Evolutionary conservation across 306 rosid genomes (phyloP).

Genomic region (Vigna hirtella): DNA sequence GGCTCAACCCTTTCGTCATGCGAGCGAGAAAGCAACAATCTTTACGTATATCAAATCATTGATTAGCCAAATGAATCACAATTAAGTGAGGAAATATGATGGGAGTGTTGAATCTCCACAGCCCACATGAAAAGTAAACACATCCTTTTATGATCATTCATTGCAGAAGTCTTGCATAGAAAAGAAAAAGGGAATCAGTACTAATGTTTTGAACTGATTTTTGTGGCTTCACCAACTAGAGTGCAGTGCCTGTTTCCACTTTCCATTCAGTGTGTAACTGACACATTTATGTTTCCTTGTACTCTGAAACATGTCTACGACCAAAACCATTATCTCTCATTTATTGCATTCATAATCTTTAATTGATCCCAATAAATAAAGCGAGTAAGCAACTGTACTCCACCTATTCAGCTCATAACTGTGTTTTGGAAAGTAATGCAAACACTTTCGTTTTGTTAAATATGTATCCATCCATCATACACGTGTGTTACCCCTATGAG

Average conservation of each 20-base stretch:
- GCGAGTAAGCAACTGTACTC: slow-evolving; percentile 10
- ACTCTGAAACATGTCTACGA: slow-evolving; percentile 8
- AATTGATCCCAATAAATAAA: neutral
- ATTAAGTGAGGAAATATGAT: neutral
- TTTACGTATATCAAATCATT: neutral
- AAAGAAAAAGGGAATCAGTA: neutral
- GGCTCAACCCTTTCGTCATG: neutral
- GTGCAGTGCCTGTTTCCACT: slow-evolving; percentile 7
- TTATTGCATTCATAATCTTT: slow-evolving; percentile 19
- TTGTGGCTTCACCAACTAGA: slow-evolving; percentile 13
- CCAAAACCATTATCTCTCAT: slow-evolving; percentile 17
- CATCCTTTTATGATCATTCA: slow-evolving; percentile 3
- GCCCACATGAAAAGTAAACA: slow-evolving; percentile 10
- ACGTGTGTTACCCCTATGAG: neutral
- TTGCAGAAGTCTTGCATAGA: neutral
- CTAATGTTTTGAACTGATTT: slow-evolving; percentile 13
- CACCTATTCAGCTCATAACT: neutral
- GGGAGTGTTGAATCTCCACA: neutral
- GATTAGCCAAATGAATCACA: neutral
- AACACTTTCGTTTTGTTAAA: neutral
- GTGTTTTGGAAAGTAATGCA: neutral
- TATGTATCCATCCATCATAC: neutral
- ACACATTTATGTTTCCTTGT: neutral
- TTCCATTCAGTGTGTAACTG: slow-evolving; percentile 7
- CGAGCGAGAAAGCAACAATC: neutral